Base-by-base conservation (phyloP, 257 asterid genomes). In the Fraxinus pennsylvanica region DNA sequence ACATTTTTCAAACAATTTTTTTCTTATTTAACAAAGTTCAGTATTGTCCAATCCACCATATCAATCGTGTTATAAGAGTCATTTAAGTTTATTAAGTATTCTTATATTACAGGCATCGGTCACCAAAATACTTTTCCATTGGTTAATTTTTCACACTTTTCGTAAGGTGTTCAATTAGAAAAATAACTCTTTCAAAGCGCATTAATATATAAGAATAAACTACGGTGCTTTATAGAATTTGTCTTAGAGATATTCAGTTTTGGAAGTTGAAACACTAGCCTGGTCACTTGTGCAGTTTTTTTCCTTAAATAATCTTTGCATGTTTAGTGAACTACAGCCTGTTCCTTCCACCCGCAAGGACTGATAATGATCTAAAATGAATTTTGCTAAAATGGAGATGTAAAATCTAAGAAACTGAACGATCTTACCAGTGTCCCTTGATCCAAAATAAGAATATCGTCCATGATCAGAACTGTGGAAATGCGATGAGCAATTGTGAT, bases 401-500 rank as follows among this genome's bases (percentile, higher is more conserved):
- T 13, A 38, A 74, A 35, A 54, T 32, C 17, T 68, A 1, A 13
- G 52, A 35, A 41, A 66, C 35, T 52, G 25, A 32, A 47, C 32
- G 65, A 17, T 22, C 47, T 14, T 85, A 94, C 99, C 93, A 94
- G 87, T 74, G 36, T 80, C 80, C 99, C 99, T 86, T 75, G 91
- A 79, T 94, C 96, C 80, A 94, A 78, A 77, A 94, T 82, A 80
- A 92, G 82, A 90, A 94, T 86, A 41, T 74, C 76, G 84, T 94
- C 97, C 97, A 90, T 87, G 86, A 27, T 77, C 68, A 91, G 6
- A 80, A 92, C 97, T 6, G 98, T 91, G 15, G 99, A 92, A 73
- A 94, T 92, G 71, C 97, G 96, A 83, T 94, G 99, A 74, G 98
- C 98, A 39, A 94, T 94, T 19, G 98, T 92, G 79, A 94, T 79